Evolutionary conservation across 2,329 filamentous ascomycete species (phyloP).

Genomic region (Leptodontidium sp.): DNA sequence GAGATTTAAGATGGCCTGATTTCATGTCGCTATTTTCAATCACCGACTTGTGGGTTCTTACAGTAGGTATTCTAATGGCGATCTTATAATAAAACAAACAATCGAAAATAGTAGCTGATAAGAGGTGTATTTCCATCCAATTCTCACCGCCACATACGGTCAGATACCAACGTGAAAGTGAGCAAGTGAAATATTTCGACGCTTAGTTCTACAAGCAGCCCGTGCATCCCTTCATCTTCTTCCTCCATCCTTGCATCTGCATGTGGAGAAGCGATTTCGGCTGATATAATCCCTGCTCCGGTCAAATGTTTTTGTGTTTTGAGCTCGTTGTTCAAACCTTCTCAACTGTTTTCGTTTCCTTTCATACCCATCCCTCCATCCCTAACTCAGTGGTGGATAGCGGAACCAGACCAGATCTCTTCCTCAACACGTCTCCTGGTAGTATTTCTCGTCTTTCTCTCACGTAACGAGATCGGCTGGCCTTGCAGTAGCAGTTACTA

Average conservation of each 20-base stretch:
- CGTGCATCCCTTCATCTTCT: neutral
- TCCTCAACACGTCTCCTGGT: slow-evolving; percentile 3
- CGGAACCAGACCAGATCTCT: neutral
- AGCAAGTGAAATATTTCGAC: neutral
- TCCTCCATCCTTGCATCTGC: neutral
- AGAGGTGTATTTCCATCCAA: slow-evolving; percentile 9
- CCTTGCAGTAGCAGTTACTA: neutral
- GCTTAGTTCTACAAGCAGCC: slow-evolving; percentile 8
- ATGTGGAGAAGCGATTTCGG: slow-evolving; percentile 18
- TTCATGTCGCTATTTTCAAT: neutral
- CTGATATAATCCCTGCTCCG: slow-evolving; percentile 18
- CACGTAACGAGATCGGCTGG: slow-evolving; percentile 18
- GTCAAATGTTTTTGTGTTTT: slow-evolving; percentile 2
- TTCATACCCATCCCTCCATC: neutral
- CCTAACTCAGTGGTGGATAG: neutral
- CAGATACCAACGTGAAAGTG: neutral
- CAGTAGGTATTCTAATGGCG: neutral
- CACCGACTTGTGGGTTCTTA: neutral
- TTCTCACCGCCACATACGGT: slow-evolving; percentile 14
- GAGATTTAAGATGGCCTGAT: neutral
- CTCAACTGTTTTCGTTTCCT: neutral
- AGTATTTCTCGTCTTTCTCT: slow-evolving; percentile 9
- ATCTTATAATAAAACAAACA: neutral
- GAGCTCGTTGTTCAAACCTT: slow-evolving; percentile 14
- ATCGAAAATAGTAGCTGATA: neutral